Evolutionary conservation across 345 rosid species (phyloP).

Genomic region (Dimocarpus longan): DNA sequence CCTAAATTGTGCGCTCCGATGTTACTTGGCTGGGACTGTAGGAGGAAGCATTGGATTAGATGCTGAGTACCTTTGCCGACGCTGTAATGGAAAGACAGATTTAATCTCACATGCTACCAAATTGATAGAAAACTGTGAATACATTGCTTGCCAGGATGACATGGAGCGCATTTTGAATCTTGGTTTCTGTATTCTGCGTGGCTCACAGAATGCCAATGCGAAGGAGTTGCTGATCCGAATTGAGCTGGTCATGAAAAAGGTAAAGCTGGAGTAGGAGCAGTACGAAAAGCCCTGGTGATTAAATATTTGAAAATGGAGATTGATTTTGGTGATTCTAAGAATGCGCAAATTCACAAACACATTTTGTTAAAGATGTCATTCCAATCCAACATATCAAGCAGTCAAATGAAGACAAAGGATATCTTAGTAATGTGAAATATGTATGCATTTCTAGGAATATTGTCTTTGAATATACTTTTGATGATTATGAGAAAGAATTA

Average conservation of each 20-base stretch:
- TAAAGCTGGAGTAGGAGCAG: constrained; percentile 23
- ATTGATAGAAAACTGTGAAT: constrained; percentile 57
- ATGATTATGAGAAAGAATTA: no score
- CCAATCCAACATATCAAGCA: no score
- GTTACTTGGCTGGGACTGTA: constrained; percentile 82
- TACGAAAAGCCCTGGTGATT: no score
- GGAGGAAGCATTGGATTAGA: constrained; percentile 86
- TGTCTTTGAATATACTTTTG: no score
- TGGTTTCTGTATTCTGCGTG: constrained; percentile 61
- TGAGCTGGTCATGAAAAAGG: constrained; percentile 59
- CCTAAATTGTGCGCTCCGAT: constrained; percentile 74
- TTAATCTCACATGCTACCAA: constrained; percentile 63
- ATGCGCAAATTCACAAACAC: no score
- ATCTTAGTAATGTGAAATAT: no score
- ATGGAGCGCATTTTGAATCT: constrained; percentile 60
- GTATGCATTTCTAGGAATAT: no score
- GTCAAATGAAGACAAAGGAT: no score
- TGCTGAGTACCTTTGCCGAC: constrained; percentile 82
- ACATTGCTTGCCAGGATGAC: constrained; percentile 49
- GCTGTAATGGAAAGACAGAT: constrained; percentile 72
- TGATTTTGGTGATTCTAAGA: constrained; percentile 4
- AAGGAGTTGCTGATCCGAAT: constrained; percentile 49
- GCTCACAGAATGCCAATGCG: constrained; percentile 56
- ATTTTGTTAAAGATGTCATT: no score
- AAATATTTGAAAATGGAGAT: background rate